phyloP scores from a whole-genome alignment of 352 stramenopile genomes.

The Globisporangium barbulae region DNA sequence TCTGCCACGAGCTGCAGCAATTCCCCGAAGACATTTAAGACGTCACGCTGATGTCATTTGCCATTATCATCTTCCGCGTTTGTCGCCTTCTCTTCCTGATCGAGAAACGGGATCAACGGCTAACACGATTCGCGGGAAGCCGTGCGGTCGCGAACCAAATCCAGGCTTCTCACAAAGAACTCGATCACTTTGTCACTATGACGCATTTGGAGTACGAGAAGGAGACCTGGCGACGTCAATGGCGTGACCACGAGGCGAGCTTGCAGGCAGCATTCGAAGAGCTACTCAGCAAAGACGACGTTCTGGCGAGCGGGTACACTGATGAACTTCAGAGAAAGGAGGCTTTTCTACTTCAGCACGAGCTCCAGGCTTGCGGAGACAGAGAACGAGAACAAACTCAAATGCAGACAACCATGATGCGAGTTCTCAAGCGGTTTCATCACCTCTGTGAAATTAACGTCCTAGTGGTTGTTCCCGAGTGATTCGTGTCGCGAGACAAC shows the following conservation, averaged over 20 bases:
- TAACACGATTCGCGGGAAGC: neutral
- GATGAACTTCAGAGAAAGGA: neutral
- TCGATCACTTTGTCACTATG: neutral
- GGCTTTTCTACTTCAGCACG: neutral
- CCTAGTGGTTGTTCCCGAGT: neutral
- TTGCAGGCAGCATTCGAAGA: neutral
- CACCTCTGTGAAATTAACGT: neutral
- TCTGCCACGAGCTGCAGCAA: neutral
- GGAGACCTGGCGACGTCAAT: no score
- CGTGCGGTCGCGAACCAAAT: neutral
- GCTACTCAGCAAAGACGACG: neutral
- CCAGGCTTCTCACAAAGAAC: neutral
- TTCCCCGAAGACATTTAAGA: neutral
- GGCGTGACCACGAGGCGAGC: no score
- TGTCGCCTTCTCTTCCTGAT: neutral
- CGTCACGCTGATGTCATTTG: neutral
- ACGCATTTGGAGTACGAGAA: neutral
- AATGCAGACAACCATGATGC: neutral
- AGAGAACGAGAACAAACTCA: neutral
- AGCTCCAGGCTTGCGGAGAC: neutral
- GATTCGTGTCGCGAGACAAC: constrained; percentile 4
- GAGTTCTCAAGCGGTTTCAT: neutral
- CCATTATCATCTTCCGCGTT: constrained; percentile 6
- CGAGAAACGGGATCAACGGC: neutral
- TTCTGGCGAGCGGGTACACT: neutral